Base-by-base conservation (phyloP, 2,329 filamentous ascomycete species). In the Colletotrichum tabaci region DNA sequence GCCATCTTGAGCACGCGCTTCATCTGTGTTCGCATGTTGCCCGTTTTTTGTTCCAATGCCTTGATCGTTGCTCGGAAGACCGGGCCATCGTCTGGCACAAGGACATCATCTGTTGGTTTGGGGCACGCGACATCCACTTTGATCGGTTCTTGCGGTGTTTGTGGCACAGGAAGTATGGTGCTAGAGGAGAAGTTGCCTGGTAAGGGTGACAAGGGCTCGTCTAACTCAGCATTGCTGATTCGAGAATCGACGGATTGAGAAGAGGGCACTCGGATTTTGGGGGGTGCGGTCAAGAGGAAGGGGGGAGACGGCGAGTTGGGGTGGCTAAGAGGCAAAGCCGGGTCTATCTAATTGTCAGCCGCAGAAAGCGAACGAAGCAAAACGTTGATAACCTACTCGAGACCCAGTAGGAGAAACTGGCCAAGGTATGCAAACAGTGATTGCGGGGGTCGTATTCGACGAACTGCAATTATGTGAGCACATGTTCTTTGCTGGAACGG, bases 31-130 rank as follows among this genome's bases (percentile, higher is more conserved):
- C 95, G 92, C 93, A 99, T 96, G 76, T 93, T 97, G 53, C 95
- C 94, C 0, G 96, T 99, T 85, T 98, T 98, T 79, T 98, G 95
- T 81, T 99, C 96, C 38, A 98, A 84, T 0, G 95, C 93, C 80
- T 98, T 98, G 87, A 99, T 97, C 0, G 96, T 98, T 21, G 96
- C 97, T 74, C 97, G 91, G 83, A 99, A 99, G 1, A 99, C 87
- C 0, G 97, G 96, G 0, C 96, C 96, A 82, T 99, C 96, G 76
- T 98, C 96, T 26, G 93, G 92, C 26, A 93, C 89, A 72, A 92
- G 91, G 82, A 94, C 91, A 82, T 98, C 96, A 73, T 98, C 95
- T 44, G 91, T 92, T 3, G 95, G 95, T 60, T 94, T 91, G 67
- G 94, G 93, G 77, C 94, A 95, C 50, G 91, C 89, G n/a, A 98